These are phyloP conservation scores for Flueggea neowawraea DNA, from an alignment of 441 rosid genomes.

Conservation along the genomic window DNA sequence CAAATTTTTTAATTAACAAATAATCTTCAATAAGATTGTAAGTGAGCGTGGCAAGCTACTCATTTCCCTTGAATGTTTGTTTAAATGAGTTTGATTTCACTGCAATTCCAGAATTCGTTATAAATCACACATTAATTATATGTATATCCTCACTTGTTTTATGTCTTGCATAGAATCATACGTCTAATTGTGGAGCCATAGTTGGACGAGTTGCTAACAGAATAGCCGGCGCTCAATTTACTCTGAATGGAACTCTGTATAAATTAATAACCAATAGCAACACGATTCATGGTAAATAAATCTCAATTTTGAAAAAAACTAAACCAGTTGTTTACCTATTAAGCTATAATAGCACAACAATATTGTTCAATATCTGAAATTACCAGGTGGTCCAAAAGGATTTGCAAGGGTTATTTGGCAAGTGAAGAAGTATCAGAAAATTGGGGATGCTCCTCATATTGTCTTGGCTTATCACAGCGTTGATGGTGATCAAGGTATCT, in stretches of 20 bases:
- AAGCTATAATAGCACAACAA: too few species aligned
- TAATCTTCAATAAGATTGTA: too few species aligned
- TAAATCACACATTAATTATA: too few species aligned
- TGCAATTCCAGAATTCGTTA: too few species aligned
- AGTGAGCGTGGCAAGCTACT: too few species aligned
- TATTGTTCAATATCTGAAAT: background rate
- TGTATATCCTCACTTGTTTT: background rate
- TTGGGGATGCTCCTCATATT: background rate
- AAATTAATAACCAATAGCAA: constrained; percentile 20
- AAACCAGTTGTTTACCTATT: too few species aligned
- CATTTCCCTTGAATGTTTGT: background rate
- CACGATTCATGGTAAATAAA: constrained; percentile 23
- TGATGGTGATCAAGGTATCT: constrained; percentile 5
- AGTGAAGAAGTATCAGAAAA: constrained; percentile 7
- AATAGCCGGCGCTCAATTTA: constrained; percentile 24
- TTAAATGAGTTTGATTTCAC: background rate
- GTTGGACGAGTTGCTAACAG: constrained; percentile 32
- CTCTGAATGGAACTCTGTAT: constrained; percentile 22
- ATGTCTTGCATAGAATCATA: constrained; percentile 4
- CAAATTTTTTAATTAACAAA: too few species aligned
- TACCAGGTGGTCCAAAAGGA: constrained; percentile 6
- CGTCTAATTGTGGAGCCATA: constrained; percentile 22
- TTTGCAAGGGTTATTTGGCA: constrained; percentile 5
- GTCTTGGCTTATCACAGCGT: background rate
- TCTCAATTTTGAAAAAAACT: too few species aligned